Percentiles rank a stretch among this genome's conserved stretches.
These are phyloP conservation scores for Sporothrix dimorphospora DNA, from an alignment of 2,329 filamentous ascomycete species.

Conservation along the genomic window DNA sequence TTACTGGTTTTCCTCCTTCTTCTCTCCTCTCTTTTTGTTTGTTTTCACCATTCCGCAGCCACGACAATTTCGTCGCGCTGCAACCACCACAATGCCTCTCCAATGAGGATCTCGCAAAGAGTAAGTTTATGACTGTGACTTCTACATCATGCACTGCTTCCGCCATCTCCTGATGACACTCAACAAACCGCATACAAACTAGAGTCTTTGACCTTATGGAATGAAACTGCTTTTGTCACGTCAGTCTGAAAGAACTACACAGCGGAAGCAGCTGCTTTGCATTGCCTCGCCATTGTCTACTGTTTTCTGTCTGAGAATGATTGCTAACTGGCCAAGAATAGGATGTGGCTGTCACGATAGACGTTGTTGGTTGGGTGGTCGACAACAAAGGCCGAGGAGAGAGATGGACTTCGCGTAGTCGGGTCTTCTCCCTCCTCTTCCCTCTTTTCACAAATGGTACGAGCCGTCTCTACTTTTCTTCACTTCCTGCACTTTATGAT, in stretches of 20 bases:
- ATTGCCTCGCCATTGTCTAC: background rate
- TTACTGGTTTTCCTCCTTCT: constrained; percentile 24
- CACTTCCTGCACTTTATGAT: constrained; percentile 52
- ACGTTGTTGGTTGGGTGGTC: background rate
- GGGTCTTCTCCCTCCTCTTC: background rate
- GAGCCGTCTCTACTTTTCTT: background rate
- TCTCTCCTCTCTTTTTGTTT: constrained; percentile 25
- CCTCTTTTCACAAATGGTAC: constrained; percentile 13
- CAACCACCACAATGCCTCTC: background rate
- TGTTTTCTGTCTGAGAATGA: background rate
- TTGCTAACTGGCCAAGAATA: constrained; percentile 22
- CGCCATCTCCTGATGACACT: constrained; percentile 71
- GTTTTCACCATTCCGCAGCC: background rate
- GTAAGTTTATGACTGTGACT: constrained; percentile 36
- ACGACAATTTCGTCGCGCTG: background rate
- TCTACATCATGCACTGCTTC: constrained; percentile 35
- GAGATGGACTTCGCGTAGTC: constrained; percentile 5
- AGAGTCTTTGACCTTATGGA: constrained; percentile 92
- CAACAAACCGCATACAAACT: constrained; percentile 89
- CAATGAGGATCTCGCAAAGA: constrained; percentile 25
- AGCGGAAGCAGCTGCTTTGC: constrained; percentile 12
- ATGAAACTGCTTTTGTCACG: constrained; percentile 87
- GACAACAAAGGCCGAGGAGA: constrained; percentile 26
- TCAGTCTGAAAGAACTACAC: constrained; percentile 74
- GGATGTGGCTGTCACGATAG: background rate